Base-by-base conservation (phyloP, 257 asterid species). In the Ajuga chamaepitys region DNA sequence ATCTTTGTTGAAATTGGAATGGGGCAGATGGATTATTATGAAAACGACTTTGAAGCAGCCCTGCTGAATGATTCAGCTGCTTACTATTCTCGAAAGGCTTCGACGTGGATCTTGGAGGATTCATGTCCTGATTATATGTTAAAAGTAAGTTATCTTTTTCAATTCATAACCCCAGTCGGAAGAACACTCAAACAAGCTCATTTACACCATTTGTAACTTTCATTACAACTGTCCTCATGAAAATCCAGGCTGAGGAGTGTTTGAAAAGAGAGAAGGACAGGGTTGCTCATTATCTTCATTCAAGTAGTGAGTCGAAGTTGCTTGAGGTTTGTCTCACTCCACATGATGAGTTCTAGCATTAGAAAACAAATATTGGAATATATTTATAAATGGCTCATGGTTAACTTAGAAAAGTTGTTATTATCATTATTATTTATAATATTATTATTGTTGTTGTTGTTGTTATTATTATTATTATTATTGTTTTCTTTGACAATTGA, bases 1-100 rank as follows among this genome's bases (percentile, higher is more conserved):
- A 82, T 82, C 52, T 85, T 79, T 78, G 88, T 82, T 64, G 92
- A 85, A 66, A 78, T 85, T 68, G 92, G 88, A 80, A 80, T 78
- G 86, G 92, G 88, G 38, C 78, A 74, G 62, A 78, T 85, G 88
- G 82, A 82, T 42, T 64, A 60, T 44, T 82, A 82, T 45, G 88
- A 71, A 48, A 76, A 76, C 35, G 86, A 85, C 65, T 82, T 85
- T 68, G 92, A 82, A 72, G 83, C 72, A 70, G 82, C 82, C 21
- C 64, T 82, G 86, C 75, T 85, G 47, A 61, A 40, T 53, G 83
- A 78, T 67, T 71, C 85, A 13, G 83, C 86, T 45, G 79, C 81
- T 45, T 79, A 82, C 69, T 85, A 85, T 80, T 82, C 92, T 25
- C 79, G 86, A 62, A 85, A 85, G 79, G 86, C 92, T 78, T 79